phyloP scores from a whole-genome alignment of 2,329 filamentous ascomycete species.

The Colletotrichum eleusines region DNA sequence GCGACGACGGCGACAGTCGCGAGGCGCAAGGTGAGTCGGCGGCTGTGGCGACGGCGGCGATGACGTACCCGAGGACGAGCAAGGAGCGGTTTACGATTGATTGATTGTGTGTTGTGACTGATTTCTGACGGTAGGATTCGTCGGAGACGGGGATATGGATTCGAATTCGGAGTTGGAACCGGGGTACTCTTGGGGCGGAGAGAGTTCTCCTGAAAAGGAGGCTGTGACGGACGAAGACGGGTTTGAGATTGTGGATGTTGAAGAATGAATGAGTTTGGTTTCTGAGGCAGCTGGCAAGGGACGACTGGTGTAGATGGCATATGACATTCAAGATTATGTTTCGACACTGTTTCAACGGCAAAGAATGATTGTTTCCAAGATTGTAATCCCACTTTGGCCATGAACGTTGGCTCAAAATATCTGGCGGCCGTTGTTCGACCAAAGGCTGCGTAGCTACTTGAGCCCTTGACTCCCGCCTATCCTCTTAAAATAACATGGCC shows the following conservation, averaged over 20 bases:
- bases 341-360: neutral
- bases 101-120: neutral
- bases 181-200: neutral
- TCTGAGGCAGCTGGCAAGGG: no score
- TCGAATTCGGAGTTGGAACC: neutral
- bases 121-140: neutral
- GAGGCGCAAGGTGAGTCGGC: conserved; percentile 17
- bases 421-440: neutral
- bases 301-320: neutral
- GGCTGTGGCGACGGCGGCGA: neutral
- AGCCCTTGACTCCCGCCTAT: neutral
- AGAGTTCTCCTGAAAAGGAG: neutral
- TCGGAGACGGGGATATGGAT: neutral
- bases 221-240: neutral
- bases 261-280: neutral
- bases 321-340: neutral
- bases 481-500: neutral
- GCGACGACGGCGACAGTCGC: neutral
- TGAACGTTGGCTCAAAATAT: no score
- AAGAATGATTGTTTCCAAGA: neutral
- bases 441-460: neutral
- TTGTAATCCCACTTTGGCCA: neutral
- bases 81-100: neutral
- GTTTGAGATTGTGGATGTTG: conserved; percentile 1
- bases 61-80: neutral